These are phyloP conservation scores for Solanum aculeatissimum DNA, from an alignment of 305 asterid genomes.

Conservation along the genomic window DNA sequence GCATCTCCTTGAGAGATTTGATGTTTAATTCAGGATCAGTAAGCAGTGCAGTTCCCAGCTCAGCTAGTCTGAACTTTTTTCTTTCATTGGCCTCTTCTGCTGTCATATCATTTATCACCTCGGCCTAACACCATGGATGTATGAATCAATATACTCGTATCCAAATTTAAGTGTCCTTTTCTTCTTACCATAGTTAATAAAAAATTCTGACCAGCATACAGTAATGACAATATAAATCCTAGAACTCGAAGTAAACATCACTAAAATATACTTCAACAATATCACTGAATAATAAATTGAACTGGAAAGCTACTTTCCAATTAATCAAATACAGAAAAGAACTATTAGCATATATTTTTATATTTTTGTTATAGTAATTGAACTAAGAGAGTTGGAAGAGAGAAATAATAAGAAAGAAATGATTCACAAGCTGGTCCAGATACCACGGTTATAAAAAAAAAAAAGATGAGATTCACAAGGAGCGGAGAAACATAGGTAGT, in stretches of 20 bases:
- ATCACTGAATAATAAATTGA: not conserved
- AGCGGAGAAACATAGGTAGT: not conserved
- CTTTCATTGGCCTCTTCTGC: slow-evolving; percentile 65
- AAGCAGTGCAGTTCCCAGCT: slow-evolving; percentile 75
- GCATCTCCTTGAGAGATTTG: slow-evolving; percentile 69
- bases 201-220: not conserved
- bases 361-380: not conserved
- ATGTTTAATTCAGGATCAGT: slow-evolving; percentile 87
- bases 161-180: not conserved
- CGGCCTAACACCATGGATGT: slow-evolving; percentile 35
- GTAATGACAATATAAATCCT: not conserved
- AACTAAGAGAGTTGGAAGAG: not conserved
- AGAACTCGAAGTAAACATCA: not conserved
- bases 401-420: not conserved
- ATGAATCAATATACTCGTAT: not conserved
- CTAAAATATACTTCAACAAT: not conserved
- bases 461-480: not conserved
- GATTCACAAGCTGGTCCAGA: not conserved
- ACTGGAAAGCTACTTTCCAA: not conserved
- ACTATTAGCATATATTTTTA: not conserved
- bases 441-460: not conserved
- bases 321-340: not conserved
- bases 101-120: slow-evolving; percentile 63
- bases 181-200: not conserved
- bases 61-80: slow-evolving; percentile 75